phyloP scores from a whole-genome alignment of 441 rosid species.

The Mallotus repandus region DNA sequence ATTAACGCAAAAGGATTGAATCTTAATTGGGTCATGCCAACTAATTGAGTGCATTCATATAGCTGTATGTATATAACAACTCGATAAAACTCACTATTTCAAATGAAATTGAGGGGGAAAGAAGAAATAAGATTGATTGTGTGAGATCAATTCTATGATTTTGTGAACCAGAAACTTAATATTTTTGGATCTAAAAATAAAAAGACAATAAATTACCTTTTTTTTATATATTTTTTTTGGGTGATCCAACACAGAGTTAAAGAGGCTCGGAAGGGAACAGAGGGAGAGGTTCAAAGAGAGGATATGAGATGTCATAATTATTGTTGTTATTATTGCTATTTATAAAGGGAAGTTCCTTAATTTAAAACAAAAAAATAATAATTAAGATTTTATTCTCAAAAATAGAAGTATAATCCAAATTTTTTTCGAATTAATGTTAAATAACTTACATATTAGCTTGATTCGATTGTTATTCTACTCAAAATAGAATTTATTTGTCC shows the following conservation, averaged over 20 bases:
- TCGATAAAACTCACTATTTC: too few relatives aligned
- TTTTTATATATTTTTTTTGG: too few relatives aligned
- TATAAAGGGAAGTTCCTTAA: too few relatives aligned
- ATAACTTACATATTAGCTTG: too few relatives aligned
- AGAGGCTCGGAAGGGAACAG: neutral
- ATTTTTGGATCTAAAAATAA: neutral
- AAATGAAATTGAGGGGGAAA: too few relatives aligned
- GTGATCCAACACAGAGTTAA: neutral
- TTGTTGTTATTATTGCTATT: neutral
- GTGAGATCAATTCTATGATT: neutral
- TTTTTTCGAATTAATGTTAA: too few relatives aligned
- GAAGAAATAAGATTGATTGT: neutral
- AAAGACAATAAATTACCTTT: neutral
- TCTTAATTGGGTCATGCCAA: neutral
- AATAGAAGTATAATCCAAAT: too few relatives aligned
- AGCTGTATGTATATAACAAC: neutral
- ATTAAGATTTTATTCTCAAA: too few relatives aligned
- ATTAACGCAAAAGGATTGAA: neutral
- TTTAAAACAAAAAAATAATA: too few relatives aligned
- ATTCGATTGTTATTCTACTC: too few relatives aligned
- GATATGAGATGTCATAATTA: neutral
- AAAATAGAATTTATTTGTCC: too few relatives aligned
- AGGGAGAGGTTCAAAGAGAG: neutral
- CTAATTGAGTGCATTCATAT: neutral
- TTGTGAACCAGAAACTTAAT: too few relatives aligned